Conservation (phyloP, 108 stramenopile genomes). For the Nitzschia sp. region DNA sequence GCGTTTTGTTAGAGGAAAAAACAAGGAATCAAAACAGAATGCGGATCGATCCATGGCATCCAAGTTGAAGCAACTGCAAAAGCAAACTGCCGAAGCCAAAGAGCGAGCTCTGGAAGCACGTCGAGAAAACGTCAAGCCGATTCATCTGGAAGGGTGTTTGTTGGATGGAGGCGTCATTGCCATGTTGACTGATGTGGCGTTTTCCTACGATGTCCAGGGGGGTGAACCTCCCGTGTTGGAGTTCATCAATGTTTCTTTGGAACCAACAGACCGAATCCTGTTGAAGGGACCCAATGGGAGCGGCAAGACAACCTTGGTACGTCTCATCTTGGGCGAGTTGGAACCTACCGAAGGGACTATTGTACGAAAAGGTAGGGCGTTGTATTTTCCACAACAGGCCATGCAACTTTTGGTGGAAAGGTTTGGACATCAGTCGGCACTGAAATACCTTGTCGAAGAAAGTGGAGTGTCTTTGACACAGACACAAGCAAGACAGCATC, state of each 20-base stretch:
- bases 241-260: conserved; percentile 38
- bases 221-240: conserved; percentile 24
- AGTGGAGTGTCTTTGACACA: conserved; percentile 14
- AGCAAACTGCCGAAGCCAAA: conserved; percentile 32
- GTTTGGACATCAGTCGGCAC: conserved; percentile 29
- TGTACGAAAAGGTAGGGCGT: background rate
- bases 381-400: conserved; percentile 55
- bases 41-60: conserved; percentile 54
- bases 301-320: conserved; percentile 58
- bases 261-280: conserved; percentile 45
- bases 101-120: conserved; percentile 27
- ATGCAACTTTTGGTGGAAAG: conserved; percentile 24
- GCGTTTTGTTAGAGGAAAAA: conserved; percentile 54
- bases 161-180: conserved; percentile 23
- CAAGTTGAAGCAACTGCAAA: conserved; percentile 43
- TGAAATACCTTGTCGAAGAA: conserved; percentile 23
- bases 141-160: conserved; percentile 34
- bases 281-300: conserved; percentile 54
- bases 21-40: conserved; percentile 68
- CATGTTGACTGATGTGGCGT: conserved; percentile 39
- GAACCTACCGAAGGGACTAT: conserved; percentile 40
- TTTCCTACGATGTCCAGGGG: conserved; percentile 24
- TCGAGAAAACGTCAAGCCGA: conserved; percentile 32
- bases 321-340: conserved; percentile 47
- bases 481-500: conserved; percentile 37